Conservation (phyloP, 768 basidiomycete genomes). For the Xerocomus potaroensis region DNA sequence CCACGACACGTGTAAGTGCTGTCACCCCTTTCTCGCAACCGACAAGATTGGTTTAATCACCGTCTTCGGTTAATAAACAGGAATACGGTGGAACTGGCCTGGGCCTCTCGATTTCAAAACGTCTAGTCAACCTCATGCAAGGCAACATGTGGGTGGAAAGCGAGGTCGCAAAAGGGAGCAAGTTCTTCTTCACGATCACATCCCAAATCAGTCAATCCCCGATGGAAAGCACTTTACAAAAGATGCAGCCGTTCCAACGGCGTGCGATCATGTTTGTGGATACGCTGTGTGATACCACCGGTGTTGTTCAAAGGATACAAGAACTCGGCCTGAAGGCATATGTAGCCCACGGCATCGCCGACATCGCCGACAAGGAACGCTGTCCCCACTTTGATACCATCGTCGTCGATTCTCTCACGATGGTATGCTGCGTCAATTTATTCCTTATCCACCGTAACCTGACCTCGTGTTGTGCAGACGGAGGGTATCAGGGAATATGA, state of each 20-base stretch:
- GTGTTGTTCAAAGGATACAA: constrained; percentile 70
- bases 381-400: constrained; percentile 93
- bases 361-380: constrained; percentile 75
- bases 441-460: not conserved
- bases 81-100: constrained; percentile 98
- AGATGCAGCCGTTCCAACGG: constrained; percentile 84
- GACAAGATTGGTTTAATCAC: constrained; percentile 11
- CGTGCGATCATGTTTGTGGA: constrained; percentile 92
- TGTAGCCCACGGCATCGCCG: constrained; percentile 72
- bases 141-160: constrained; percentile 99
- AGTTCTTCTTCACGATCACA: constrained; percentile 95
- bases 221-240: constrained; percentile 65
- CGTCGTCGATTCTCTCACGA: constrained; percentile 82
- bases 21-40: constrained; percentile 5
- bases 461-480: constrained; percentile 48
- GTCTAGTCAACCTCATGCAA: constrained; percentile 94
- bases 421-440: constrained; percentile 50
- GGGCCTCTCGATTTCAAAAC: constrained; percentile 95
- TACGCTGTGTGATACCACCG: constrained; percentile 69
- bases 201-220: constrained; percentile 76
- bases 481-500: constrained; percentile 89
- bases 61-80: constrained; percentile 37
- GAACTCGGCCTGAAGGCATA: constrained; percentile 78
- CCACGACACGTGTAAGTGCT: constrained; percentile 78
- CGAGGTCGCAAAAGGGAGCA: constrained; percentile 87